Evolutionary conservation across 345 rosid species (phyloP).

Genomic region (Aegle marmelos): DNA sequence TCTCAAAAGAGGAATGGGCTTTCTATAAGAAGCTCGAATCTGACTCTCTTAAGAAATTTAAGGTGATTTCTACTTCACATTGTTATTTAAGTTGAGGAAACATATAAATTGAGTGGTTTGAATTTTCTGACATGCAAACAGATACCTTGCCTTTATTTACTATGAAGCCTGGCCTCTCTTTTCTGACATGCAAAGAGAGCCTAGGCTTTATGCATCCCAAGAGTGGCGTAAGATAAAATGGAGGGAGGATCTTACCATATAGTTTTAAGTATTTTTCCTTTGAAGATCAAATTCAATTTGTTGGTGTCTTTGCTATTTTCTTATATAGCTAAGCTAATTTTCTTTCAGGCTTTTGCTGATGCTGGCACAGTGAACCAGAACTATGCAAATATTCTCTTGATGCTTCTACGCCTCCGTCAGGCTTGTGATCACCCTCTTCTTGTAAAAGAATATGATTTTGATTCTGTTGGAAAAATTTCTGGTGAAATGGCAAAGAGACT

Average conservation of each 20-base stretch:
- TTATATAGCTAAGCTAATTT: conserved; percentile 3
- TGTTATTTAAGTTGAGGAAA: not conserved
- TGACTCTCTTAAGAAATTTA: conserved; percentile 77
- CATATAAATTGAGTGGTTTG: not conserved
- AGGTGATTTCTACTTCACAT: conserved; percentile 40
- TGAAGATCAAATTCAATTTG: conserved; percentile 9
- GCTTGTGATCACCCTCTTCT: conserved; percentile 97
- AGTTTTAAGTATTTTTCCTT: not conserved
- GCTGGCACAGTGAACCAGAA: conserved; percentile 92
- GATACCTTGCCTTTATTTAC: not conserved
- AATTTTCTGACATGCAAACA: not conserved
- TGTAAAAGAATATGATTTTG: conserved; percentile 56
- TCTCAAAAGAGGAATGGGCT: conserved; percentile 77
- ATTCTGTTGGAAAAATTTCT: conserved; percentile 62
- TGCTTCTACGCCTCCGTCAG: conserved; percentile 96
- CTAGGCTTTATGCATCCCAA: not conserved
- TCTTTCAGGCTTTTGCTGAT: conserved; percentile 78
- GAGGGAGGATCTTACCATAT: not conserved
- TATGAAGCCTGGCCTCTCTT: too few species aligned
- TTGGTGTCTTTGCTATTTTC: conserved; percentile 11
- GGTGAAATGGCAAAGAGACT: conserved; percentile 62
- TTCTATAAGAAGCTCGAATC: conserved; percentile 83
- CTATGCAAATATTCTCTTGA: conserved; percentile 92
- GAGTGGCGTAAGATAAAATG: not conserved
- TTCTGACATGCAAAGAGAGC: not conserved